Percentiles rank a stretch among this genome's conserved stretches.
Evolutionary conservation across 768 basidiomycete genomes (phyloP).

Genomic region (Suillus spraguei): DNA sequence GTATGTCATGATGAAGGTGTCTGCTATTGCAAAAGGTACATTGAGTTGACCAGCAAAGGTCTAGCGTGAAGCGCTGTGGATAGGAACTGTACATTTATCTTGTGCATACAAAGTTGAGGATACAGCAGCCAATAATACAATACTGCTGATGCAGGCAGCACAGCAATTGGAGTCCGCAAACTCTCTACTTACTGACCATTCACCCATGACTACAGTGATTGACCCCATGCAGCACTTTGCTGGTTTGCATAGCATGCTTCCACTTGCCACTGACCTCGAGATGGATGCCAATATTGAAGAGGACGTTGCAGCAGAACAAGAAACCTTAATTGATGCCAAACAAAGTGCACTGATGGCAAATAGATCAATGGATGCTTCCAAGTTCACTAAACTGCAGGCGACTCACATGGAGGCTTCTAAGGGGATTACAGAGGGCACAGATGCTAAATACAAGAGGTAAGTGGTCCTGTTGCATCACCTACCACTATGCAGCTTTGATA

Average conservation of each 20-base stretch:
- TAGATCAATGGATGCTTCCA: neutral
- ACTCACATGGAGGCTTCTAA: conserved; percentile 29
- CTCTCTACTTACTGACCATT: neutral
- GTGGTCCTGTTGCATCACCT: neutral
- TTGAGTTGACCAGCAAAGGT: neutral
- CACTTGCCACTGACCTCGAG: neutral
- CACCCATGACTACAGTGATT: neutral
- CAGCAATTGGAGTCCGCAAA: no score
- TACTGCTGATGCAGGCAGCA: no score
- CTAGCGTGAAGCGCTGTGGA: neutral
- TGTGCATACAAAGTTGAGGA: neutral
- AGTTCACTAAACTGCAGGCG: conserved; percentile 5
- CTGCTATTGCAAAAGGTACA: neutral
- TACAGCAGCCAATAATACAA: neutral
- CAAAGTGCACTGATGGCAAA: neutral
- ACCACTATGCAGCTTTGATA: conserved; percentile 8
- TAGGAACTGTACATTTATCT: neutral
- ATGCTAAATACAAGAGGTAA: conserved; percentile 12
- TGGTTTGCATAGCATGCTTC: neutral
- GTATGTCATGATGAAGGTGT: neutral
- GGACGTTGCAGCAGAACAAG: neutral
- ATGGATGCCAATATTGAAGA: neutral
- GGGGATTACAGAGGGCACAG: conserved; percentile 33
- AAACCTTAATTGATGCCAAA: neutral
- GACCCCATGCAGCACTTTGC: neutral